Evolutionary conservation across 148 eudicot species (phyloP).

Genomic region (Rhododendron ovatum): DNA sequence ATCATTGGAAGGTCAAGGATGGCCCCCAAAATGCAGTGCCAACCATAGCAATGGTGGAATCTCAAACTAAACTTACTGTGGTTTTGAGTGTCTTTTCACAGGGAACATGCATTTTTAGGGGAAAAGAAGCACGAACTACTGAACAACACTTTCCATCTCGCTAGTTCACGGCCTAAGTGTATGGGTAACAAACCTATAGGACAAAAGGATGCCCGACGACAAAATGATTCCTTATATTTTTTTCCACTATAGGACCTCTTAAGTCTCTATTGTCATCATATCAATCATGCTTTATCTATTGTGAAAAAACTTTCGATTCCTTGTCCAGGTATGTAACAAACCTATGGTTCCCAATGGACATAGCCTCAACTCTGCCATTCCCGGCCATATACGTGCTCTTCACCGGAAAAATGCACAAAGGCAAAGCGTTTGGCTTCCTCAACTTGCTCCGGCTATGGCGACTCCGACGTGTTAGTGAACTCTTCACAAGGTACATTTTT

Average conservation of each 20-base stretch:
- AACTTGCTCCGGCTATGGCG: constrained; percentile 56
- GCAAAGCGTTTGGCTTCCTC: constrained; percentile 48
- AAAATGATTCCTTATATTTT: neutral
- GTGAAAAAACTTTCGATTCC: neutral
- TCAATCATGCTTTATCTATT: neutral
- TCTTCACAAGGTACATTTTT: constrained; percentile 36
- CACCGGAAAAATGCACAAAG: constrained; percentile 20
- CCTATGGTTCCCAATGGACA: constrained; percentile 44
- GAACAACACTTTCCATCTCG: neutral
- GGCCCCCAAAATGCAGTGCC: too few relatives aligned
- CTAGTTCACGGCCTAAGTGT: neutral
- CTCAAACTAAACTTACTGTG: too few relatives aligned
- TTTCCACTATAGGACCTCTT: neutral
- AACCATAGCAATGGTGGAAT: too few relatives aligned
- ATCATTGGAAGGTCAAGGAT: too few relatives aligned
- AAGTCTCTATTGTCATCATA: neutral
- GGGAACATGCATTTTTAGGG: too few relatives aligned
- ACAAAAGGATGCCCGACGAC: neutral
- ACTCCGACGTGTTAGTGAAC: constrained; percentile 48
- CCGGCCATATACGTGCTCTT: constrained; percentile 30
- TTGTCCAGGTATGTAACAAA: constrained; percentile 35
- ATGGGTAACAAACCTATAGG: too few relatives aligned
- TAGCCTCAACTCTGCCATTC: constrained; percentile 46
- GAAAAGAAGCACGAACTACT: neutral
- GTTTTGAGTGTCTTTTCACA: too few relatives aligned